Evolutionary conservation across 805 yeast genomes (phyloP), one percentile per base, ranked within the genome.

Genomic region (Yamadazyma paraphyllophila): DNA sequence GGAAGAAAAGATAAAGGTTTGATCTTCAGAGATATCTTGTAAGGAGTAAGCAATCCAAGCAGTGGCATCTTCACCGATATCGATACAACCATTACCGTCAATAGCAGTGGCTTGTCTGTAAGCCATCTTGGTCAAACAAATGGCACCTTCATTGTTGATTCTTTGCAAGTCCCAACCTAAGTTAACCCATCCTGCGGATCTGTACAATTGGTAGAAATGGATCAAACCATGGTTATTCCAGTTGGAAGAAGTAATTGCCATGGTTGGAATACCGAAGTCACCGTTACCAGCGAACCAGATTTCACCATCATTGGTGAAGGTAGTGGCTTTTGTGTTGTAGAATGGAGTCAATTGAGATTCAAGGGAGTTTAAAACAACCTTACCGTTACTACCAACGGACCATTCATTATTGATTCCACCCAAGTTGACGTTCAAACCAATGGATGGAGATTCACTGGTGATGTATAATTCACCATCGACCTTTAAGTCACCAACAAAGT

Each of bases 241-340:
- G 31, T 48, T 43, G 29, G 51, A 44, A 31, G 60, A 43, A n/a
- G 57, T 46, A 26, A 52, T 50, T 14, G 50, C 49, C 41, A 48
- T 44, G 24, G 50, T 46, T 44, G 63, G 56, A 33, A 47, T 41
- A 33, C 58, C 58, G 16, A 52, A 36, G 35, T 51, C 46, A 27
- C 65, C 65, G 25, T 49, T 51, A 40, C 58, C 58, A 16, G 61
- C 65, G 27, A 62, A 47, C 48, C 48, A 64, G 39, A 59, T 53
- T 31, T 53, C 39, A 45, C 67, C 70, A 33, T 55, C 49, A 47
- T 65, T 63, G 17, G 32, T 38, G 45, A 61, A 63, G 5, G 47
- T 13, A 10, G 47, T 43, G 31, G 61, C 54, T 16, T 51, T 48
- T 13, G 62, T 45, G 36, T 44, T 46, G 48, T 53, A 63, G 39